Conservation (phyloP, 495 filamentous ascomycete species). For the Neurospora hispaniola region DNA sequence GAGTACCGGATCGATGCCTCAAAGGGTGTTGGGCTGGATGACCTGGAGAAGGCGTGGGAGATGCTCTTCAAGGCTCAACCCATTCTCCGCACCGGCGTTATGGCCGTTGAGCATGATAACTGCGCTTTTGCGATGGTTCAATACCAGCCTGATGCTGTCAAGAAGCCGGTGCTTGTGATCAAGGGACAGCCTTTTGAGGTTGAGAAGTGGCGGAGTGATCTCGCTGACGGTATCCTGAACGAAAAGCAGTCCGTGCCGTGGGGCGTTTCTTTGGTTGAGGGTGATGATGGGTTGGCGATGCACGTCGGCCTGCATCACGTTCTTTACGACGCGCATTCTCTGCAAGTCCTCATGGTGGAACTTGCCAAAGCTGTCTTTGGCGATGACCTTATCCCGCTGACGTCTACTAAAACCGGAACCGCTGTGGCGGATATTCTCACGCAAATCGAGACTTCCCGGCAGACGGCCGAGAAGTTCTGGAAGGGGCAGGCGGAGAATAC, state of each 20-base stretch:
- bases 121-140: constrained; percentile 59
- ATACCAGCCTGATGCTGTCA: constrained; percentile 18
- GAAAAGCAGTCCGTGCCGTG: constrained; percentile 18
- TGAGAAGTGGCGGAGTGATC: constrained; percentile 21
- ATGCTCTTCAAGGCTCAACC: constrained; percentile 41
- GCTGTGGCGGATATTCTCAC: constrained; percentile 44
- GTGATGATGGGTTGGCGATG: constrained; percentile 25
- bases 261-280: constrained; percentile 16
- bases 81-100: constrained; percentile 64
- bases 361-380: constrained; percentile 24
- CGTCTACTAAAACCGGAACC: constrained; percentile 20
- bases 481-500: constrained; percentile 37
- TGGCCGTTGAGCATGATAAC: constrained; percentile 45
- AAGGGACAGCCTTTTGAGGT: constrained; percentile 12
- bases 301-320: constrained; percentile 53
- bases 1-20: constrained; percentile 29
- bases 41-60: constrained; percentile 47
- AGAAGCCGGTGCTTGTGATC: neutral
- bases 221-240: constrained; percentile 3
- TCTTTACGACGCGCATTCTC: constrained; percentile 65
- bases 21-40: neutral
- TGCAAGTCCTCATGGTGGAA: constrained; percentile 49
- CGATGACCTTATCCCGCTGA: neutral
- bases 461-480: constrained; percentile 50
- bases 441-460: constrained; percentile 22